Base-by-base conservation (phyloP, 805 yeast genomes). In the Metschnikowia cerradonensis region DNA sequence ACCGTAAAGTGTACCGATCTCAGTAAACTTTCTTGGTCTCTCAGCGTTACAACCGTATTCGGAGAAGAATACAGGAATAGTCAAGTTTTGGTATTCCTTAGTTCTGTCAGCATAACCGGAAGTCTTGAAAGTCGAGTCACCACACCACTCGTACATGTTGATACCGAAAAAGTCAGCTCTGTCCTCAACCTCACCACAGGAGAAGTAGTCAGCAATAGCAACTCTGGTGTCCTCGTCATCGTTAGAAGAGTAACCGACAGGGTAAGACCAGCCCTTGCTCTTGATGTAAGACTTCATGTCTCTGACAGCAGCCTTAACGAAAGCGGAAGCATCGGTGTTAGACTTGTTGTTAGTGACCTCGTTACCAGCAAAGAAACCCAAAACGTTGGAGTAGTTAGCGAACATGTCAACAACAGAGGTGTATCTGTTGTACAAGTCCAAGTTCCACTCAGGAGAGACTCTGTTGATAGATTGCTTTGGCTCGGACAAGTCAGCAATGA, bases 311-410 rank as follows among this genome's bases (percentile, higher is more conserved):
- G 98, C 97, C 77, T 92, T 94, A 51, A 94, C 96, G 69, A 84
- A 92, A 1, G 97, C 90, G 30, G 97, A 90, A 32, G 97, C 88
- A 59, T 83, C 85, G 13, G 97, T 88, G 70, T 89, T 91, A 45
- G 90, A 73, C 41, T 70, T 72, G 64, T 88, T 90, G 70, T 91
- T 92, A 53, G 92, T 82, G 48, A 94, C 98, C 78, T 92, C 99
- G 71, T 94, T 94, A 54, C 98, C 99, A 30, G 98, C 98, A 71
- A 92, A 91, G 79, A 89, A 91, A 2, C 98, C 99, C 56, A 92
- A 76, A 17, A 89, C 80, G 70, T 92, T 92, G 44, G 84, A 71
- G 72, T 91, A 92, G 60, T 79, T 75, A 52, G 83, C 81, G 74
- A 94, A 81, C 59, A 79, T 72, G 68, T 94, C 97, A 51, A 94